Percentiles rank a stretch among this genome's conserved stretches.
Evolutionary conservation across 768 basidiomycete species (phyloP).

Genomic region (Cyclocybe cylindracea): DNA sequence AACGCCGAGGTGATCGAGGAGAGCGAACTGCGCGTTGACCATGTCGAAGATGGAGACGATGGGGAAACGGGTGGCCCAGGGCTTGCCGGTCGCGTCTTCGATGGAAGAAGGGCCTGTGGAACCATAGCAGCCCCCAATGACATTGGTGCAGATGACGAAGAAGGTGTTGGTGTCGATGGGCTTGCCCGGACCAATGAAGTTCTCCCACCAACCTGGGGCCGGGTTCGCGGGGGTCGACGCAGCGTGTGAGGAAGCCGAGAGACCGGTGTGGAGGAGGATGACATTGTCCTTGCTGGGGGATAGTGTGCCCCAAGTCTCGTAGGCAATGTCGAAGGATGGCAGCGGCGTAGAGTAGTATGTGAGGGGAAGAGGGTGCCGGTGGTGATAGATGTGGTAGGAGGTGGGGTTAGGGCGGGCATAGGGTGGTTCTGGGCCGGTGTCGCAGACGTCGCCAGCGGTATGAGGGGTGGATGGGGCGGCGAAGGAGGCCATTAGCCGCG

Average conservation of each 20-base stretch:
- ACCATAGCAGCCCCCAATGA: conserved; percentile 96
- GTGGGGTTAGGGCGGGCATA: conserved; percentile 79
- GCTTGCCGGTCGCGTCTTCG: conserved; percentile 64
- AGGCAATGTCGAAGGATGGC: conserved; percentile 82
- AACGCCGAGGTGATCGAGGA: conserved; percentile 85
- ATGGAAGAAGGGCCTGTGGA: conserved; percentile 92
- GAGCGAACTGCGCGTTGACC: conserved; percentile 88
- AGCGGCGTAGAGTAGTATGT: conserved; percentile 54
- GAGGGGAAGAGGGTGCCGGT: conserved; percentile 62
- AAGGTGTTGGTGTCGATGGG: conserved; percentile 91
- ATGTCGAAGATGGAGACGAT: conserved; percentile 95
- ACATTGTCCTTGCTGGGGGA: conserved; percentile 79
- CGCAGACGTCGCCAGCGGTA: conserved; percentile 23
- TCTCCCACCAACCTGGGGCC: conserved; percentile 96
- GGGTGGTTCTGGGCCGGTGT: conserved; percentile 77
- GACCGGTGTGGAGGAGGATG: conserved; percentile 93
- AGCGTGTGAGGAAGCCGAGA: conserved; percentile 95
- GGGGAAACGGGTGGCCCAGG: conserved; percentile 91
- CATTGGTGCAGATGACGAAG: conserved; percentile 95
- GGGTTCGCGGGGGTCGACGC: conserved; percentile 78
- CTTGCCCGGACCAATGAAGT: conserved; percentile 95
- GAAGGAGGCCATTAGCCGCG: conserved; percentile 39
- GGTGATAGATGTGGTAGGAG: conserved; percentile 71
- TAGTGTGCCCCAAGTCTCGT: conserved; percentile 97
- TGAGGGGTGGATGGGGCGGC: conserved; percentile 16